A percentile compares a stretch with the other conserved stretches of the same genome.
These are phyloP conservation scores for Halocafeteria seosinensis DNA, from an alignment of 108 stramenopile genomes.

Conservation along the genomic window DNA sequence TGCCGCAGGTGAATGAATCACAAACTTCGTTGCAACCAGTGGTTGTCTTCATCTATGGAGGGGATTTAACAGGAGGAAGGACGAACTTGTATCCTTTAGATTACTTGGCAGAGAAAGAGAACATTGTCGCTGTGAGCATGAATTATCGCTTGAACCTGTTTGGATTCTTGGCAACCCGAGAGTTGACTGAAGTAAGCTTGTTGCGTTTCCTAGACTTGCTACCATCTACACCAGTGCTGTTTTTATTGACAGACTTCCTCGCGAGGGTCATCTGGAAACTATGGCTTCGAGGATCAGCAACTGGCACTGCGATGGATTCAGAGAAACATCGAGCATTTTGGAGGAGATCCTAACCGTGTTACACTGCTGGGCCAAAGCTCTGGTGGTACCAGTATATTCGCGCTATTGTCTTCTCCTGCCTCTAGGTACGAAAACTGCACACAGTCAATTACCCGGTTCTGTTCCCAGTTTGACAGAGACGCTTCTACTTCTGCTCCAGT, in stretches of 20 bases:
- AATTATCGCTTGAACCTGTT: slow-evolving; percentile 54
- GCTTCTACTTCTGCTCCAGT: too few relatives aligned
- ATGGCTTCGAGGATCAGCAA: slow-evolving; percentile 49
- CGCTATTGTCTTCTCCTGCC: background rate
- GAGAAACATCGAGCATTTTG: slow-evolving; percentile 49
- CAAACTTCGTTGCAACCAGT: background rate
- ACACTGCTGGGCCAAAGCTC: slow-evolving; percentile 60
- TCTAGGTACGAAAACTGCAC: too few relatives aligned
- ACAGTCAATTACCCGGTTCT: too few relatives aligned
- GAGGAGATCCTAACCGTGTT: slow-evolving; percentile 55
- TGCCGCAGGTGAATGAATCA: too few relatives aligned
- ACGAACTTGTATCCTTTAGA: background rate
- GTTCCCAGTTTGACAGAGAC: too few relatives aligned
- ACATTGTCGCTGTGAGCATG: slow-evolving; percentile 39
- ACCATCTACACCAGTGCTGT: too few relatives aligned
- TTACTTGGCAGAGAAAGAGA: slow-evolving; percentile 10
- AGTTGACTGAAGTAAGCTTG: too few relatives aligned
- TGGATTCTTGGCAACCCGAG: slow-evolving; percentile 38
- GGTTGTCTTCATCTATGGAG: slow-evolving; percentile 3
- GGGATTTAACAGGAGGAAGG: background rate
- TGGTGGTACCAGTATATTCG: slow-evolving; percentile 36
- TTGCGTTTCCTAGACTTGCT: too few relatives aligned
- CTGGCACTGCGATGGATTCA: slow-evolving; percentile 60
- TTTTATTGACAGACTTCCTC: too few relatives aligned
- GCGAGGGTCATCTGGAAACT: slow-evolving; percentile 38